Evolutionary conservation across 306 rosid species (phyloP), one percentile per base, ranked within the genome.

Genomic region (Cucurbita maxima): DNA sequence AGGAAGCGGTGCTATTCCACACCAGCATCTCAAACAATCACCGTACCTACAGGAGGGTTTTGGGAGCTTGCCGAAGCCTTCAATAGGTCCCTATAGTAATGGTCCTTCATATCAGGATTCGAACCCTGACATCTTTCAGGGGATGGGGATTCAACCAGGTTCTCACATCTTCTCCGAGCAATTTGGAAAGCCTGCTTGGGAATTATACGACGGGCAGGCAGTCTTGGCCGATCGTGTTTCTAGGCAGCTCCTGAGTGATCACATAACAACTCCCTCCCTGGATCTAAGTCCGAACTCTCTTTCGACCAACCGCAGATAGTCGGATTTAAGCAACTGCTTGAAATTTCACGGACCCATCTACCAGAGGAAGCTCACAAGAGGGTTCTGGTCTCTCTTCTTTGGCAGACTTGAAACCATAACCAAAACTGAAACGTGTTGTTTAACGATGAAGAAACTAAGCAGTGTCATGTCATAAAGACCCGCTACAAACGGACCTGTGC

Each of bases 181-280:
- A 75, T 57, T 83, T 22, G 81, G 82, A 67, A 78, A 77, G 72
- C 79, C 79, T 67, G 67, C 56, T 37, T 83, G 80, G 25, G 84
- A 74, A 75, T 57, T 80, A 63, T 76, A 77, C 41, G 89, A 81
- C 53, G 82, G 52, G 52, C 86, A 80, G 78, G 74, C 84, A 1
- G 70, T 60, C 76, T 81, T 86, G 75, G 81, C 87, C 63, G 88
- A 88, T 68, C 78, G 86, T 44, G 84, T 86, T 11, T 80, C 96
- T 44, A 84, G 84, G 67, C 94, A 83, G 83, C 79, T 75, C 73
- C 51, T 80, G 74, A 88, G 79, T 81, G 96, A 86, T 72, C 83
- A 75, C 77, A 63, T 72, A 25, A 83, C 79, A 79, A 71, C 80
- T 36, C 76, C 85, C 18, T 80, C 84, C 25, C 20, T 80, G 20